These are phyloP conservation scores for Hamamelis virginiana DNA, from an alignment of 164 flowering plant species.

Conservation along the genomic window DNA sequence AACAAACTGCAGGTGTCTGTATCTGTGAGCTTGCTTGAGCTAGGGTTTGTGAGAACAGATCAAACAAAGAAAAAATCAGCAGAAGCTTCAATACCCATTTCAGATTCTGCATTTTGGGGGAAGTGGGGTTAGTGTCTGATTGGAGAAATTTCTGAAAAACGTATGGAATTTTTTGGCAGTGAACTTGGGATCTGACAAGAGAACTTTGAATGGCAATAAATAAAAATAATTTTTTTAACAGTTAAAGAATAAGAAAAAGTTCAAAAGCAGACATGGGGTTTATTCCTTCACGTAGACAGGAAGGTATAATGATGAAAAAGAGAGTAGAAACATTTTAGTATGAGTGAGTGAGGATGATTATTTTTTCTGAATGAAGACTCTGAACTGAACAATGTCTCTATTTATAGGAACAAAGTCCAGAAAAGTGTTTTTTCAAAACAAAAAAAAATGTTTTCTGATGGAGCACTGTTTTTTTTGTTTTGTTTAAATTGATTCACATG, in stretches of 20 bases:
- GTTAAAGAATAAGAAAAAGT: conserved; percentile 20
- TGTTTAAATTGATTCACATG: conserved; percentile 47
- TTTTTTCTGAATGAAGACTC: conserved; percentile 15
- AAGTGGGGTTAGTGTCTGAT: conserved; percentile 35
- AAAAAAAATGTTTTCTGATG: background rate
- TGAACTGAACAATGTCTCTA: conserved; percentile 16
- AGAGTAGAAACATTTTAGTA: conserved; percentile 11
- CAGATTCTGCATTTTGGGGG: conserved; percentile 46
- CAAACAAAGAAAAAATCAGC: conserved; percentile 27
- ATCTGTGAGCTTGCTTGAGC: conserved; percentile 25
- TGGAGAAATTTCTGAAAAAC: conserved; percentile 8
- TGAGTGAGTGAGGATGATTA: conserved; percentile 12
- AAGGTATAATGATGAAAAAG: conserved; percentile 61
- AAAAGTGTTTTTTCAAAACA: background rate
- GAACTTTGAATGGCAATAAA: background rate
- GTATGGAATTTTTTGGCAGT: conserved; percentile 5
- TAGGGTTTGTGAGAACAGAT: conserved; percentile 16
- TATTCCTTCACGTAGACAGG: conserved; percentile 51
- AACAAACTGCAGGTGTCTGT: conserved; percentile 46
- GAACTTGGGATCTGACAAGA: conserved; percentile 15
- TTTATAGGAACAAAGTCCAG: conserved; percentile 31
- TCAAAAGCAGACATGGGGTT: conserved; percentile 14
- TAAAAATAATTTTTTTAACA: conserved; percentile 2
- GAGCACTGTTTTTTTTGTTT: background rate
- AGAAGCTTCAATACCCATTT: conserved; percentile 42